phyloP scores from a whole-genome alignment of 2,329 filamentous ascomycete species.

The Nannizziopsis barbatae region DNA sequence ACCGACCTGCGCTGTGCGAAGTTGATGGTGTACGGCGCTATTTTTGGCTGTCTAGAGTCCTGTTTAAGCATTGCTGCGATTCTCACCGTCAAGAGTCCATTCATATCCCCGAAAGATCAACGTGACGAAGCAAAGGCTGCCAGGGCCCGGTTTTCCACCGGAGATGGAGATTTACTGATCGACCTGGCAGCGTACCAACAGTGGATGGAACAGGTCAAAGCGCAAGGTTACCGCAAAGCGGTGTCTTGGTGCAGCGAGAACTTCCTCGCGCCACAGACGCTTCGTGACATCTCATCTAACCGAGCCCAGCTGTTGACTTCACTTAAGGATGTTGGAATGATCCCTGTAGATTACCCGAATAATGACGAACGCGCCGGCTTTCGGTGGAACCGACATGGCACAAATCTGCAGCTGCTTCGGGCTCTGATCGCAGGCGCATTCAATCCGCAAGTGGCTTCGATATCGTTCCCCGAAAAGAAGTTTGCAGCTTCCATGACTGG shows the following conservation, averaged over 20 bases:
- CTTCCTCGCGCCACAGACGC: conserved; percentile 70
- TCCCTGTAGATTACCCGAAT: conserved; percentile 43
- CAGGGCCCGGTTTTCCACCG: conserved; percentile 58
- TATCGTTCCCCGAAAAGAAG: conserved; percentile 91
- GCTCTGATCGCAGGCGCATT: conserved; percentile 64
- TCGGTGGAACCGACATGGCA: conserved; percentile 26
- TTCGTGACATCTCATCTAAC: conserved; percentile 81
- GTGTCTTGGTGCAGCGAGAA: conserved; percentile 70
- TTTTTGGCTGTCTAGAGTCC: conserved; percentile 84
- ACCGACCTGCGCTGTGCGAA: conserved; percentile 88
- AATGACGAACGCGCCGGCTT: conserved; percentile 33
- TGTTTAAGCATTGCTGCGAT: conserved; percentile 84
- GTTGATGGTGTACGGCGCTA: conserved; percentile 86
- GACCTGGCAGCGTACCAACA: conserved; percentile 74
- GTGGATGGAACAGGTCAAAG: conserved; percentile 59
- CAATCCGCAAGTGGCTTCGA: conserved; percentile 77
- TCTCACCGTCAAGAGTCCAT: conserved; percentile 78
- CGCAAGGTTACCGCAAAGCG: conserved; percentile 35
- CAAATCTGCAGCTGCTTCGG: conserved; percentile 47
- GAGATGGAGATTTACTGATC: conserved; percentile 78
- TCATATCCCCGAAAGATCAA: conserved; percentile 70
- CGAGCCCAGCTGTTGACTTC: conserved; percentile 75
- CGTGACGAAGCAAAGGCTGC: conserved; percentile 72
- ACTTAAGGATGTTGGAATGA: conserved; percentile 74
- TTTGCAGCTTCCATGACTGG: conserved; percentile 79